Evolutionary conservation across 108 stramenopile species (phyloP).

Genomic region (Ochromonas danica): DNA sequence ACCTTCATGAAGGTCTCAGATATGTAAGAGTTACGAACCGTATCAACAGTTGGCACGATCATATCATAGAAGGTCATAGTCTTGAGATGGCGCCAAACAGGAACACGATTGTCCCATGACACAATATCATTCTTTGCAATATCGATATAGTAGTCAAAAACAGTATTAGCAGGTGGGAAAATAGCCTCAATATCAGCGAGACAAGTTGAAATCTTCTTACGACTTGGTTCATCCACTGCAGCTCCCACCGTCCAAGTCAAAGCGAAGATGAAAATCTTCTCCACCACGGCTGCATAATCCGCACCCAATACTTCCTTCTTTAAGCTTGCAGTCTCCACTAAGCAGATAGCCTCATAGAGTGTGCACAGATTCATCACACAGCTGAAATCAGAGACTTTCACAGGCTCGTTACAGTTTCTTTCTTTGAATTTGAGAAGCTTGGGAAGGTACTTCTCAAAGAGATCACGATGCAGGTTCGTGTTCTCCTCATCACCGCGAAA

Average conservation of each 20-base stretch:
- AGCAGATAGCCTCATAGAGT: slow-evolving; percentile 56
- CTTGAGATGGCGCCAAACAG: slow-evolving; percentile 56
- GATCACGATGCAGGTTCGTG: slow-evolving; percentile 42
- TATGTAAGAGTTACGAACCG: slow-evolving; percentile 54
- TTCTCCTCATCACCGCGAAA: slow-evolving; percentile 48
- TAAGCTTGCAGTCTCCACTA: slow-evolving; percentile 37
- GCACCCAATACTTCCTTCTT: slow-evolving; percentile 31
- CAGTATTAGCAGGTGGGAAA: slow-evolving; percentile 60
- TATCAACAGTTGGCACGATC: slow-evolving; percentile 64
- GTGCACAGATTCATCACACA: slow-evolving; percentile 57
- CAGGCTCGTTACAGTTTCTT: slow-evolving; percentile 54
- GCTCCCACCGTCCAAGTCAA: slow-evolving; percentile 63
- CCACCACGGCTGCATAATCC: slow-evolving; percentile 39
- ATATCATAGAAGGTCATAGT: slow-evolving; percentile 54
- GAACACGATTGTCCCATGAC: slow-evolving; percentile 57
- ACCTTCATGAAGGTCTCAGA: slow-evolving; percentile 41
- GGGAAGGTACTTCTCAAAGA: slow-evolving; percentile 63
- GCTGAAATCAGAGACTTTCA: slow-evolving; percentile 61
- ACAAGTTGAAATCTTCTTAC: slow-evolving; percentile 50
- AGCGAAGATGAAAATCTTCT: slow-evolving; percentile 68
- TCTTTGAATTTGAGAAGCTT: slow-evolving; percentile 52
- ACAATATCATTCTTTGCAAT: slow-evolving; percentile 57
- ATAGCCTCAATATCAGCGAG: slow-evolving; percentile 63
- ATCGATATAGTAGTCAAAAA: slow-evolving; percentile 65
- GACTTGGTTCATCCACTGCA: slow-evolving; percentile 55